These are phyloP conservation scores for Acmispon strigosus DNA, from an alignment of 306 rosid genomes.

Conservation along the genomic window DNA sequence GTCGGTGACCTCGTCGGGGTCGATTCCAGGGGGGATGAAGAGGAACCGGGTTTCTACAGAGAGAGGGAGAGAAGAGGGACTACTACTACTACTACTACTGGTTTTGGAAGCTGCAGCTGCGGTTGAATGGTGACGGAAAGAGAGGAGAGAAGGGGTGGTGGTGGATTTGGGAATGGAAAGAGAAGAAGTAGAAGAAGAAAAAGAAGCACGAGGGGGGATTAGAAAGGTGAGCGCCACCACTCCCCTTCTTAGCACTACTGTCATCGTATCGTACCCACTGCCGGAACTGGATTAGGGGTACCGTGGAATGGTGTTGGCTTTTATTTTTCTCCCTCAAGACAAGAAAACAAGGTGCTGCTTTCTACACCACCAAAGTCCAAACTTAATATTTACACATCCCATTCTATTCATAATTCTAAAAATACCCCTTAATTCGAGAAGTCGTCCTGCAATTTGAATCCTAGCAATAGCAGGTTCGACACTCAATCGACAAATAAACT, in stretches of 20 bases:
- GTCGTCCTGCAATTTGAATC: no score
- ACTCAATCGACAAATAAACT: no score
- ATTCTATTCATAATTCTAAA: no score
- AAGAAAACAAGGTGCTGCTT: no score
- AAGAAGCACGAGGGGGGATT: conserved; percentile 11
- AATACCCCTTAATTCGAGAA: no score
- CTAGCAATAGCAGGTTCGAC: no score
- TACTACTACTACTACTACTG: neutral
- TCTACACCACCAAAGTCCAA: no score
- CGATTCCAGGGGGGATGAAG: conserved; percentile 74
- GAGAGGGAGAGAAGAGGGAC: conserved; percentile 18
- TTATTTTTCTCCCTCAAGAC: no score
- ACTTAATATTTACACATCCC: no score
- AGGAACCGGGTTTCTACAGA: conserved; percentile 34
- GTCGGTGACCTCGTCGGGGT: conserved; percentile 47
- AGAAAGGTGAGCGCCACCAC: conserved; percentile 16
- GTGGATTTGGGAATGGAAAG: conserved; percentile 12
- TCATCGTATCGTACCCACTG: neutral
- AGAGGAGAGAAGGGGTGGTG: conserved; percentile 12
- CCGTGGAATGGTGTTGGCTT: no score
- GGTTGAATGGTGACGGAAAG: conserved; percentile 31
- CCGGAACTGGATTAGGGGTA: neutral
- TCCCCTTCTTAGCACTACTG: conserved; percentile 43
- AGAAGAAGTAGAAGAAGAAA: neutral
- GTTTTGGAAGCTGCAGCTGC: conserved; percentile 32